A percentile compares a stretch with the other conserved stretches of the same genome.
Conservation (phyloP, 129 eudicot species). For the sunflower (Helianthus annuus) region DNA sequence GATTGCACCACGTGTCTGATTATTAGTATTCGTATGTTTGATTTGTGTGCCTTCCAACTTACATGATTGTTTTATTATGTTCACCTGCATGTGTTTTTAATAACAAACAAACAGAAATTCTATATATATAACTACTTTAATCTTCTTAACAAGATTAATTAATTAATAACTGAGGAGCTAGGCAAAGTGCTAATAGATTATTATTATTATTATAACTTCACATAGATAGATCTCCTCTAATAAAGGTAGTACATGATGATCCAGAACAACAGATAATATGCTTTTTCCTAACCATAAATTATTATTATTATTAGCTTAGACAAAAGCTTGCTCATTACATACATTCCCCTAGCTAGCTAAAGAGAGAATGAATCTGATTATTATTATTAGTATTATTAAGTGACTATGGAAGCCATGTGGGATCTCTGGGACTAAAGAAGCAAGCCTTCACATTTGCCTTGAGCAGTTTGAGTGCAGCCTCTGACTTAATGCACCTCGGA, state of each 20-base stretch:
- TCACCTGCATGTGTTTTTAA: not conserved
- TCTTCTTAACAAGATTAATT: not conserved
- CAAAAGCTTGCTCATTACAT: slow-evolving; percentile 28
- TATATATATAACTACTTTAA: no score
- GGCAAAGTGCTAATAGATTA: slow-evolving; percentile 7
- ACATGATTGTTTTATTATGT: not conserved
- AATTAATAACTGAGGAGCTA: no score
- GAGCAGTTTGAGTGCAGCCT: slow-evolving; percentile 66
- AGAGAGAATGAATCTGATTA: slow-evolving; percentile 11
- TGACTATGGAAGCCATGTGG: slow-evolving; percentile 64
- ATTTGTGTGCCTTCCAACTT: not conserved
- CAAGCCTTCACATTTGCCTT: slow-evolving; percentile 59
- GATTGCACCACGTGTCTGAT: no score
- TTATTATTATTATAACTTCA: slow-evolving; percentile 14
- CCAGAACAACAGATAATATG: slow-evolving; percentile 16
- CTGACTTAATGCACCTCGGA: slow-evolving; percentile 80
- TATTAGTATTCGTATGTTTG: no score
- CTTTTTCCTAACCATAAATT: slow-evolving; percentile 1
- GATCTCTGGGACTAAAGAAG: slow-evolving; percentile 75
- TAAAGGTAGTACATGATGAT: slow-evolving; percentile 16
- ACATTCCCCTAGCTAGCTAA: slow-evolving; percentile 10
- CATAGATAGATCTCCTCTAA: not conserved
- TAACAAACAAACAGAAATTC: not conserved
- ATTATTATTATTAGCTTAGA: slow-evolving; percentile 37
- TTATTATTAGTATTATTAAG: slow-evolving; percentile 10